These are phyloP conservation scores for Microthlaspi erraticum DNA, from an alignment of 345 rosid species.

Conservation along the genomic window DNA sequence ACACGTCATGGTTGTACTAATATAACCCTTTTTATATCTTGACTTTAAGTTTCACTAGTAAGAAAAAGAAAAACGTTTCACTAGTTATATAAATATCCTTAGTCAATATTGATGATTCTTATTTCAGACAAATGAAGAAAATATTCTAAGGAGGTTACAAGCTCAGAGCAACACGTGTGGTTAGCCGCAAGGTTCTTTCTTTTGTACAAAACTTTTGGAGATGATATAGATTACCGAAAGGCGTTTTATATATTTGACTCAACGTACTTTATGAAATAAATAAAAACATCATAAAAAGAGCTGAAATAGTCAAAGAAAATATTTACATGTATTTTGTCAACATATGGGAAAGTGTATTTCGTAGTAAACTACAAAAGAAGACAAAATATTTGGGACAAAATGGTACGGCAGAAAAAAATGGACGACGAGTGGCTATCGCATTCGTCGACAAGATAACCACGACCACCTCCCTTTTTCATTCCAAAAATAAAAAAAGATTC, in stretches of 20 bases:
- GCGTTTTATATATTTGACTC: constrained; percentile 29
- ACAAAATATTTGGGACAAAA: constrained; percentile 24
- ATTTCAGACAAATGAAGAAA: constrained; percentile 2
- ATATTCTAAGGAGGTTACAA: not conserved
- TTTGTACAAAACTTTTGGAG: constrained; percentile 1
- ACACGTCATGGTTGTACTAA: constrained; percentile 11
- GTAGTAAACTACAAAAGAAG: not conserved
- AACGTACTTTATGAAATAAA: constrained; percentile 3
- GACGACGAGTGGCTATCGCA: constrained; percentile 13
- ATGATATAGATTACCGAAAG: constrained; percentile 31
- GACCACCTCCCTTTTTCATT: constrained; percentile 25
- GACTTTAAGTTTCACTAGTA: not conserved
- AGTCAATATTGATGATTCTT: constrained; percentile 2
- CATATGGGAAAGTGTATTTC: not conserved
- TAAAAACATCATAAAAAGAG: not conserved
- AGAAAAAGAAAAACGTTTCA: no score
- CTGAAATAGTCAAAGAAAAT: not conserved
- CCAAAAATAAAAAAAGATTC: not conserved
- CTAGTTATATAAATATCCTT: no score
- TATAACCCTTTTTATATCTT: not conserved
- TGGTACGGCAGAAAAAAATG: constrained; percentile 28
- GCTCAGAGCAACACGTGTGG: constrained; percentile 28
- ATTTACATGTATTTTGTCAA: constrained; percentile 1
- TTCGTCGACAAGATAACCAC: constrained; percentile 32
- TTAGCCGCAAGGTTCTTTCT: constrained; percentile 9